phyloP scores from a whole-genome alignment of 2,329 filamentous ascomycete genomes.

The Talaromyces marneffei region DNA sequence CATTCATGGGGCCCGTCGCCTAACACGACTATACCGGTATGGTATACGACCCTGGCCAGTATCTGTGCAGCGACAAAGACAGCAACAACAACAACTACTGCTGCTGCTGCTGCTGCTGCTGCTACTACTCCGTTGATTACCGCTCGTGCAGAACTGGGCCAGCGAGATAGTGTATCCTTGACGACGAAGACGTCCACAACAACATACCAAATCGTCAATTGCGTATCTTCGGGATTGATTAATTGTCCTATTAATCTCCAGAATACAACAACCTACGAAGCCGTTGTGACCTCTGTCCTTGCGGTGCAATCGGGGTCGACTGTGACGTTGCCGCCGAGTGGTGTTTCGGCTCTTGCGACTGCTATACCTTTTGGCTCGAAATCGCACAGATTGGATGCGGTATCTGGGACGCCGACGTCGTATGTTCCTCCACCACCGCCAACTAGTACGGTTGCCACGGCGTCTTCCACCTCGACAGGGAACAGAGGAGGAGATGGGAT shows the following conservation, averaged over 20 bases:
- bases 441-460: conserved; percentile 15
- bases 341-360: conserved; percentile 22
- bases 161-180: conserved; percentile 23
- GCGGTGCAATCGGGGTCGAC: conserved; percentile 37
- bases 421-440: conserved; percentile 32
- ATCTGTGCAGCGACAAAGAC: conserved; percentile 36
- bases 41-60: conserved; percentile 47
- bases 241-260: conserved; percentile 51
- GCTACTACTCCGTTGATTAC: conserved; percentile 18
- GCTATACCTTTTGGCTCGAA: conserved; percentile 42
- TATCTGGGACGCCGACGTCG: conserved; percentile 42
- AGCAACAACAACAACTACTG: conserved; percentile 17
- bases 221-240: conserved; percentile 37
- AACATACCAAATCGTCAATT: conserved; percentile 44
- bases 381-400: conserved; percentile 32
- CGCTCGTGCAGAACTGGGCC: conserved; percentile 14
- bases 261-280: conserved; percentile 28
- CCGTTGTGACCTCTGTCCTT: conserved; percentile 38
- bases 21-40: conserved; percentile 46
- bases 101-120: no score
- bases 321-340: conserved; percentile 36
- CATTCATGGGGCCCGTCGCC: conserved; percentile 49
- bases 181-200: conserved; percentile 36
- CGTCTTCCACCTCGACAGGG: conserved; percentile 7
- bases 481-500: not conserved